Percentiles rank a stretch among this genome's conserved stretches.
Conservation (phyloP, 805 yeast genomes). For the Ascoidea asiatica region DNA sequence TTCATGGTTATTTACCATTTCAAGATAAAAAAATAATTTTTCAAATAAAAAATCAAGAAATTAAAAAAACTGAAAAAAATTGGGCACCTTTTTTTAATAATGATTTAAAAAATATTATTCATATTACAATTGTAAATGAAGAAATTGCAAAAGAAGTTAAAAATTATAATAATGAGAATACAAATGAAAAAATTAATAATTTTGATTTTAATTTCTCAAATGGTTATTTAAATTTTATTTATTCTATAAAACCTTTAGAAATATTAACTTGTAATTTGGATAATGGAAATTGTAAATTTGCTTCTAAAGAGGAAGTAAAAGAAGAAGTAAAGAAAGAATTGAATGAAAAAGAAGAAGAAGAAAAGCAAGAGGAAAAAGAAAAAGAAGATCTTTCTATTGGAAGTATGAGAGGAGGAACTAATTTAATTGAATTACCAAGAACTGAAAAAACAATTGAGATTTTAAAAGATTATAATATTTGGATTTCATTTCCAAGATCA, state of each 20-base stretch:
- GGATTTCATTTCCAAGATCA: neutral
- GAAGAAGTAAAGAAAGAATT: neutral
- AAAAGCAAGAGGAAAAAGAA: neutral
- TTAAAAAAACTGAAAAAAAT: constrained; percentile 1
- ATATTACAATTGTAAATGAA: neutral
- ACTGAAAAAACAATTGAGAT: neutral
- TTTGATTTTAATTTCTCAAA: neutral
- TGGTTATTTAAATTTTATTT: constrained; percentile 1
- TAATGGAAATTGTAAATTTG: neutral
- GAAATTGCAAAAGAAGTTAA: constrained; percentile 1
- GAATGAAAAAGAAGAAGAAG: neutral
- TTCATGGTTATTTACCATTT: constrained; percentile 1
- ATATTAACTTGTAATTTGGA: constrained; percentile 6
- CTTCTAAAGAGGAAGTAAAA: neutral
- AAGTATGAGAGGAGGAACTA: neutral
- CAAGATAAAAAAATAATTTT: constrained; percentile 1
- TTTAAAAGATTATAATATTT: too few relatives aligned
- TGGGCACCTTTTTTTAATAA: constrained; percentile 9
- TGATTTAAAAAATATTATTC: neutral
- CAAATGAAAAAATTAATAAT: neutral
- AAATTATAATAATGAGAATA: constrained; percentile 6
- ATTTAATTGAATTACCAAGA: neutral
- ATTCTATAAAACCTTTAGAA: constrained; percentile 4
- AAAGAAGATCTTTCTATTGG: neutral
- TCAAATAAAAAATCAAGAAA: neutral